Percentiles rank a stretch among this genome's conserved stretches.
Evolutionary conservation across 495 filamentous ascomycete species (phyloP).

Genomic region (Penicillium manginii): DNA sequence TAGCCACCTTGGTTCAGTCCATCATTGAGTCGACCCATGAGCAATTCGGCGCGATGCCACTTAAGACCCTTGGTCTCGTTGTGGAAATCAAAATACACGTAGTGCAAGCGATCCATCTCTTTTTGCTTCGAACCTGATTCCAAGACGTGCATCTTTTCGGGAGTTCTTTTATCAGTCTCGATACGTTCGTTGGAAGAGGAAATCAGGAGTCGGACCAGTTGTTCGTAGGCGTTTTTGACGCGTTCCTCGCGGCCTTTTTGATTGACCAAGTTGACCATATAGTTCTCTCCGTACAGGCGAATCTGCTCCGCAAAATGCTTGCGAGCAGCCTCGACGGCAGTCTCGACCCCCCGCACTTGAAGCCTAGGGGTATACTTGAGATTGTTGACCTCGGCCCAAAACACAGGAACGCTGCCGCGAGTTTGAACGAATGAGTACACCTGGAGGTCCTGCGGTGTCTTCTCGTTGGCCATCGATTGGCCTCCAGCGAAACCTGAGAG

Average conservation of each 20-base stretch:
- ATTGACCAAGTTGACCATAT: conserved; percentile 94
- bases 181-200: conserved; percentile 66
- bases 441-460: conserved; percentile 71
- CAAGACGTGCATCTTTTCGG: conserved; percentile 80
- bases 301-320: conserved; percentile 94
- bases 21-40: conserved; percentile 77
- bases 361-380: conserved; percentile 87
- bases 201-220: conserved; percentile 75
- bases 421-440: conserved; percentile 94
- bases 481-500: conserved; percentile 82
- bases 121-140: conserved; percentile 64
- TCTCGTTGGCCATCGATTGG: conserved; percentile 72
- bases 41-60: conserved; percentile 88
- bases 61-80: conserved; percentile 92
- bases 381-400: conserved; percentile 92
- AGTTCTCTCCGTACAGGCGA: conserved; percentile 90
- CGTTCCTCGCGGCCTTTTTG: conserved; percentile 85
- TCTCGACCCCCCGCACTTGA: conserved; percentile 81
- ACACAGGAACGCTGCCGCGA: conserved; percentile 89
- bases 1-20: conserved; percentile 78
- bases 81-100: conserved; percentile 98
- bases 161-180: conserved; percentile 57
- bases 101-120: conserved; percentile 82
- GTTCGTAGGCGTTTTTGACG: conserved; percentile 91
- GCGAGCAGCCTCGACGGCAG: conserved; percentile 76